These are phyloP conservation scores for Pichia cabralensis DNA, from an alignment of 805 yeast genomes.

Conservation along the genomic window DNA sequence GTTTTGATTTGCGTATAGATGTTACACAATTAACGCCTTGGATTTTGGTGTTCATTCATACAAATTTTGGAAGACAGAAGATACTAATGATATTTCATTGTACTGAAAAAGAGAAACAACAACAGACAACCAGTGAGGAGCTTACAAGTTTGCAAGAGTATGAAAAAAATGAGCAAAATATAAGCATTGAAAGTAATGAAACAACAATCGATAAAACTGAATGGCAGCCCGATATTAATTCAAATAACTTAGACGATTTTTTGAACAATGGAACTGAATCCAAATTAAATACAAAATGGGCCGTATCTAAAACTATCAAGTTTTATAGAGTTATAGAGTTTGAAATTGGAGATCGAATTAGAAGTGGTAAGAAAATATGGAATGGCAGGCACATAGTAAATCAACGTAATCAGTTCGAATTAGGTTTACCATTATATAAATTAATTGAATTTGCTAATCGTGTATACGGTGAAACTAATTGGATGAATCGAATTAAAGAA, in stretches of 20 bases:
- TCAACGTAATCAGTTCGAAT: conserved; percentile 2
- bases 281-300: conserved; percentile 21
- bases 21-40: too few relatives aligned
- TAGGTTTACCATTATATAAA: conserved; percentile 13
- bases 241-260: conserved; percentile 18
- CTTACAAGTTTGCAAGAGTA: neutral
- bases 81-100: too few relatives aligned
- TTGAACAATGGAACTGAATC: conserved; percentile 11
- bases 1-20: too few relatives aligned
- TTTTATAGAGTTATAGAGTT: conserved; percentile 13
- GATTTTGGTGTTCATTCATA: too few relatives aligned
- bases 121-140: neutral
- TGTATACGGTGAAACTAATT: conserved; percentile 43
- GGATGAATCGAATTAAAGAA: conserved; percentile 25
- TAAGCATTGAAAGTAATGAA: neutral
- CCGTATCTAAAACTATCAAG: conserved; percentile 14
- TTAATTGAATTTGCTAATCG: conserved; percentile 33
- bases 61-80: too few relatives aligned
- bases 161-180: neutral
- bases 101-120: too few relatives aligned
- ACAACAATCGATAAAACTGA: neutral
- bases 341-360: neutral
- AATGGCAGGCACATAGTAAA: conserved; percentile 1
- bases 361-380: conserved; percentile 4
- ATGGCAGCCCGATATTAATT: conserved; percentile 14